Evolutionary conservation across 306 rosid species (phyloP), one percentile per base, ranked within the genome.

Genomic region (Lathyrus oleraceus): DNA sequence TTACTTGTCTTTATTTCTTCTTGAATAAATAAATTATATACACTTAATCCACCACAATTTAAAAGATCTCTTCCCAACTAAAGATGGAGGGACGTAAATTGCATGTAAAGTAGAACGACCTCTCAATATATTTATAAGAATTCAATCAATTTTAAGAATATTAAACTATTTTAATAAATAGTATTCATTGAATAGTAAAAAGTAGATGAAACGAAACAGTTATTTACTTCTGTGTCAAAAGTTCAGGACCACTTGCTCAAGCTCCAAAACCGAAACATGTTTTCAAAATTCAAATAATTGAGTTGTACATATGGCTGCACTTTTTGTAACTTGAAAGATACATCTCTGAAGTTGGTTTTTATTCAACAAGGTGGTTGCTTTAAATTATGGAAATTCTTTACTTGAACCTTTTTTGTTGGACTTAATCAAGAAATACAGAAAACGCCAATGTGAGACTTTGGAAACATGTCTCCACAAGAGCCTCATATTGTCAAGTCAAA

Each of bases 281-380:
- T 80, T 80, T 48, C 32, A 60, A 80, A 75, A 4, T 72, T 78
- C 19, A 72, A 78, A 67, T 57, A 13, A n/a, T 54, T 39, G 54
- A 28, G 56, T 1, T 52, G 61, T 32, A 32, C 8, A 32, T 4
- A 27, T 61, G 69, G 59, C 32, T 58, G 35, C 53, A 63, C 53
- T 42, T n/a, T 62, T 35, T 38, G 35, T 27, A 40, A 61, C 53
- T 12, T 70, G 69, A 69, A 74, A 64, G 27, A 19, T 27, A 69
- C 21, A 52, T 56, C 9, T 51, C 39, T 35, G 35, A 10, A 5
- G 27, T 25, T 62, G 63, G 78, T 67, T 67, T 64, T 62, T 61
- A 43, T 64, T 66, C 66, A 20, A 72, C 65, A 62, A 65, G 21
- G 62, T 23, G 42, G 57, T 20, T 28, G 45, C 67, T 52, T 52